phyloP scores from a whole-genome alignment of 208 protist species.

The Trypanosoma cruzi region DNA sequence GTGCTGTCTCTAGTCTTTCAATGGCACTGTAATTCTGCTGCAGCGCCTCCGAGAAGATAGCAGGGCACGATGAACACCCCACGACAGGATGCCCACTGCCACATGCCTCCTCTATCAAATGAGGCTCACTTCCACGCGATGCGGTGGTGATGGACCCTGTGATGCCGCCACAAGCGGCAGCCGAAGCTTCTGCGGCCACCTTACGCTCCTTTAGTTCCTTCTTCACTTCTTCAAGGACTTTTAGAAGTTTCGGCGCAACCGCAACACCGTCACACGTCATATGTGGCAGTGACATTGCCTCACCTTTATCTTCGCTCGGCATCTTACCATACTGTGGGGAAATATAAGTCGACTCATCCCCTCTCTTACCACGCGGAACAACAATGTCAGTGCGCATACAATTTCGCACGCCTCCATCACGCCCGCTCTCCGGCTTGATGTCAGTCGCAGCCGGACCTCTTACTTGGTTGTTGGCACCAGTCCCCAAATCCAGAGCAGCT shows the following conservation, averaged over 20 bases:
- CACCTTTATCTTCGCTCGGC: background rate
- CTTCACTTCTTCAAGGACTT: conserved; percentile 25
- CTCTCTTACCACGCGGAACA: background rate
- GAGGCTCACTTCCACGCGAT: background rate
- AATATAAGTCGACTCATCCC: background rate
- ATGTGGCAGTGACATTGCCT: background rate
- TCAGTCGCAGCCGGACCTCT: background rate
- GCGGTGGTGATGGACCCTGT: background rate
- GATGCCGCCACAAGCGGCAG: background rate
- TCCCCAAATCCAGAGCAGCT: background rate
- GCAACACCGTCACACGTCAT: conserved; percentile 24
- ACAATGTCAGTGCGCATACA: background rate
- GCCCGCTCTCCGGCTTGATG: background rate
- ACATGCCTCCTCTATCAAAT: background rate
- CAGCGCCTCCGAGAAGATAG: conserved; percentile 42
- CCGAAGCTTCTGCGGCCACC: background rate
- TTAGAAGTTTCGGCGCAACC: conserved; percentile 10
- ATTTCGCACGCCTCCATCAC: background rate
- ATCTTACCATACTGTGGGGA: background rate
- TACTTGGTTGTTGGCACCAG: background rate
- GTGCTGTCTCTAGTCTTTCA: conserved; percentile 36
- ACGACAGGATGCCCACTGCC: background rate
- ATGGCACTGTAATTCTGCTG: conserved; percentile 49
- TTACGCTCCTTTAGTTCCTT: conserved; percentile 25
- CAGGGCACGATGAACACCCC: conserved; percentile 39